Evolutionary conservation across 140 eudicot species (phyloP).

Genomic region (Cichorium intybus): DNA sequence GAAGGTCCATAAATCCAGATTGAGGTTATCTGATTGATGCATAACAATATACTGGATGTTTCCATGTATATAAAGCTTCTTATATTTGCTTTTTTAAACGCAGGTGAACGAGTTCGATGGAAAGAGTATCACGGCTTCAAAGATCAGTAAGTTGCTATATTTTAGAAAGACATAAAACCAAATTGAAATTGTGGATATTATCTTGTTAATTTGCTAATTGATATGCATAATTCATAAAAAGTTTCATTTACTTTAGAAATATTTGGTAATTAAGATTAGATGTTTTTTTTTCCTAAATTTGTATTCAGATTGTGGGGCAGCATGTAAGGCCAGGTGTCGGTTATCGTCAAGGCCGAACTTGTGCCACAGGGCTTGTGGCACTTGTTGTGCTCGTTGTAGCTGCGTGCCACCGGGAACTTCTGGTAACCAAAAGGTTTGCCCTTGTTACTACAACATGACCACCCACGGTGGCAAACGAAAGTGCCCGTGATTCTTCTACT

Average conservation of each 20-base stretch:
- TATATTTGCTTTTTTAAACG: not conserved
- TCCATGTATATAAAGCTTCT: not conserved
- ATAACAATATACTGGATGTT: no score
- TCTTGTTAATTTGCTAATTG: not conserved
- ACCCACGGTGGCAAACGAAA: slow-evolving; percentile 53
- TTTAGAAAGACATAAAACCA: not conserved
- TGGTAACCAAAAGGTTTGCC: slow-evolving; percentile 53
- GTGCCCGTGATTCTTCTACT: slow-evolving; percentile 47
- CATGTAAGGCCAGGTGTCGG: slow-evolving; percentile 49
- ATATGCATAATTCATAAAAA: not conserved
- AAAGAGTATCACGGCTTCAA: slow-evolving; percentile 13
- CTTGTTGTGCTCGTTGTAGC: slow-evolving; percentile 56
- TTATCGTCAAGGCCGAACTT: slow-evolving; percentile 40
- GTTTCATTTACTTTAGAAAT: not conserved
- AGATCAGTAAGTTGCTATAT: slow-evolving; percentile 17
- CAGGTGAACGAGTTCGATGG: slow-evolving; percentile 31
- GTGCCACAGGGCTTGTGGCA: slow-evolving; percentile 60
- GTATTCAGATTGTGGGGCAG: slow-evolving; percentile 51
- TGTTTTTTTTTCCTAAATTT: not conserved
- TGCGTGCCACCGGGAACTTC: slow-evolving; percentile 69
- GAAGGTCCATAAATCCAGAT: not conserved
- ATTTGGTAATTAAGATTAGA: not conserved
- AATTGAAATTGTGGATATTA: not conserved
- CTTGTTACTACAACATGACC: slow-evolving; percentile 63
- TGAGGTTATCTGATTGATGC: no score